Percentiles rank a stretch among this genome's conserved stretches.
These are phyloP conservation scores for Naganishia kalamii DNA, from an alignment of 768 basidiomycete genomes.

Conservation along the genomic window DNA sequence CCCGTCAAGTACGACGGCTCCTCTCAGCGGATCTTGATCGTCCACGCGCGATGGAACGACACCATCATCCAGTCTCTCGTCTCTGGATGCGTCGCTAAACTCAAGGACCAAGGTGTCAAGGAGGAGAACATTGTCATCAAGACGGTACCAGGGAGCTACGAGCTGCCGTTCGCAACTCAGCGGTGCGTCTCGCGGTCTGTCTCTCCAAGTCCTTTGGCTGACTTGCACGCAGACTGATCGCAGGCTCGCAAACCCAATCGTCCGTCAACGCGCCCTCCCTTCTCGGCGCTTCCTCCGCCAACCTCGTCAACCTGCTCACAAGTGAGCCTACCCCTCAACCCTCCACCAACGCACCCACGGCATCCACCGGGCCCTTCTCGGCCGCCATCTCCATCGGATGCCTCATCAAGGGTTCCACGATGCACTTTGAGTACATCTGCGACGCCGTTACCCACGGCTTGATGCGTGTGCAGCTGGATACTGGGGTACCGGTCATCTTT, in stretches of 20 bases:
- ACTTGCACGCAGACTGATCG: conserved; percentile 62
- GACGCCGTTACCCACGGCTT: conserved; percentile 87
- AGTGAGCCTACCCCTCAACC: conserved; percentile 50
- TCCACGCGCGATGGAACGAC: conserved; percentile 95
- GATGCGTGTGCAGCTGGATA: conserved; percentile 90
- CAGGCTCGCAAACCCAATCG: conserved; percentile 75
- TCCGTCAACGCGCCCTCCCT: conserved; percentile 73
- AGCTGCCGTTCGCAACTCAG: conserved; percentile 77
- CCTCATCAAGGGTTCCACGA: conserved; percentile 93
- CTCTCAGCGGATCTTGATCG: conserved; percentile 74
- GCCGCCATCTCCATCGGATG: conserved; percentile 96
- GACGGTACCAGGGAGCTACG: conserved; percentile 90
- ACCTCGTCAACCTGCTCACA: conserved; percentile 51
- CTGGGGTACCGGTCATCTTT: conserved; percentile 89
- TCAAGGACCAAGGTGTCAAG: conserved; percentile 80
- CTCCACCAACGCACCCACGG: conserved; percentile 48
- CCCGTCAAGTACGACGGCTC: conserved; percentile 69
- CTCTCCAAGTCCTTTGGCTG: not conserved
- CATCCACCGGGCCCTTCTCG: conserved; percentile 61
- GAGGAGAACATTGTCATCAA: conserved; percentile 82
- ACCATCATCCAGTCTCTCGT: conserved; percentile 77
- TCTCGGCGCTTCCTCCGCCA: conserved; percentile 53
- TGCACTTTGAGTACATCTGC: conserved; percentile 99
- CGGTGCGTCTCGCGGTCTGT: conserved; percentile 55
- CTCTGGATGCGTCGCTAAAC: conserved; percentile 67